Evolutionary conservation across 2,329 filamentous ascomycete species (phyloP), one percentile per base, ranked within the genome.

Genomic region (Trichoderma harzianum): DNA sequence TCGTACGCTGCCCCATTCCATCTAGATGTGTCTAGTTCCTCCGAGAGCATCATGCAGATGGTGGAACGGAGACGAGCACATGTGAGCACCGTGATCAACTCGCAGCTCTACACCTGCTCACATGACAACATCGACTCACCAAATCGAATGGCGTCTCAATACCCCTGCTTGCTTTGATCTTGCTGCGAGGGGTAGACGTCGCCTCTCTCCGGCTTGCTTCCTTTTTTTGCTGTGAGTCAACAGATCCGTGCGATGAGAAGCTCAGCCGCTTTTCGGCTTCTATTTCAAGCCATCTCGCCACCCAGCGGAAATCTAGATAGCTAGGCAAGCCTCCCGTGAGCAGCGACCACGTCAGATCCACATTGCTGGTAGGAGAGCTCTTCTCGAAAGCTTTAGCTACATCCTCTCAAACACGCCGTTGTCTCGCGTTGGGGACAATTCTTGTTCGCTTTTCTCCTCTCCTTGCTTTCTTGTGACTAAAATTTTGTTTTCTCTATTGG

Each of bases 331-430:
- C 64, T 67, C 51, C 36, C 28, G 28, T 21, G n/a, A 30, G 24
- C 51, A 39, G n/a, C 51, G 24, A 43, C 36, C 32, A 43, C 14
- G 8, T 58, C 47, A 30, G 51, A 58, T 58, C 65, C 65, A 58
- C 65, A 68, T 34, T 10, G 18, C 36, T 68, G 18, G 34, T 39
- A 39, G 4, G 21, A 24, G 47, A 53, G n/a, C 36, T 28, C 16
- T 60, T 60, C 26, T 47, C 65, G 16, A 34, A 53, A 14, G 47
- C 32, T 21, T 60, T 43, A 68, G 53, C 65, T 47, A 68, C 36
- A 68, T 60, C 64, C 8, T 43, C 21, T 60, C 65, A 69, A 47
- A 69, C 65, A 34, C 65, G 36, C 55, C 65, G 53, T 12, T 69
- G 65, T 69, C 65, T 69, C 65, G 36, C 36, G 10, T 47, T 43